Evolutionary conservation across 2,329 filamentous ascomycete genomes (phyloP).

Genomic region (Fusarium buxicola): DNA sequence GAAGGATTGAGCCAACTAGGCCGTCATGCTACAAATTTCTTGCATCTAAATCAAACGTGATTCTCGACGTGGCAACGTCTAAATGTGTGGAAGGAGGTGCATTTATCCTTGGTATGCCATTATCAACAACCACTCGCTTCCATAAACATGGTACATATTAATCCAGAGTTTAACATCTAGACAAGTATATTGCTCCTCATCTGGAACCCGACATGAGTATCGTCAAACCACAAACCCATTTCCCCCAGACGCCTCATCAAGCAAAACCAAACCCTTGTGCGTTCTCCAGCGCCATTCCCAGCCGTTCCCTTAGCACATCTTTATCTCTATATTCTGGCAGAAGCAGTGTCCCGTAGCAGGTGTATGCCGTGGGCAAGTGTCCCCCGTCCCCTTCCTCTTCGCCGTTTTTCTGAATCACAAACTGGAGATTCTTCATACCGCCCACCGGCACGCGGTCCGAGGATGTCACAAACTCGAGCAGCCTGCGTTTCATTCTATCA

Average conservation of each 20-base stretch:
- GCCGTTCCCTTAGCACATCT: conserved; percentile 77
- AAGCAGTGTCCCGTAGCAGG: conserved; percentile 90
- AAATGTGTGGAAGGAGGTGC: too few species aligned
- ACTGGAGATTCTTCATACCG: conserved; percentile 83
- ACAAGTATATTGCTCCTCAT: not conserved
- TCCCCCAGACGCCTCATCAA: conserved; percentile 50
- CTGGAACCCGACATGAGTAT: not conserved
- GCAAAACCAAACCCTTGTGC: conserved; percentile 89
- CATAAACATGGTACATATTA: conserved; percentile 2
- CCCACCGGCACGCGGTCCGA: conserved; percentile 91
- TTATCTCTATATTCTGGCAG: conserved; percentile 83
- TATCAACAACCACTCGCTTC: conserved; percentile 4
- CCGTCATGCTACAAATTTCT: too few species aligned
- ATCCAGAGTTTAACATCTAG: not conserved
- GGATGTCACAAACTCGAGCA: conserved; percentile 95
- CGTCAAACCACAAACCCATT: not conserved
- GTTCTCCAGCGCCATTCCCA: conserved; percentile 89
- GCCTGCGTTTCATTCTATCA: conserved; percentile 75
- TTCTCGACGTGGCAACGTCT: too few species aligned
- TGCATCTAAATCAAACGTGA: too few species aligned
- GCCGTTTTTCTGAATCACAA: conserved; percentile 84
- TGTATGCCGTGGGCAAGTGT: conserved; percentile 85
- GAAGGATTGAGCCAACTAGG: conserved; percentile 62
- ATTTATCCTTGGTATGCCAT: too few species aligned
- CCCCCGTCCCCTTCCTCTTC: conserved; percentile 65